Conservation (phyloP, 192 early-diverging fungal genomes). For the Backusella psychrophila region DNA sequence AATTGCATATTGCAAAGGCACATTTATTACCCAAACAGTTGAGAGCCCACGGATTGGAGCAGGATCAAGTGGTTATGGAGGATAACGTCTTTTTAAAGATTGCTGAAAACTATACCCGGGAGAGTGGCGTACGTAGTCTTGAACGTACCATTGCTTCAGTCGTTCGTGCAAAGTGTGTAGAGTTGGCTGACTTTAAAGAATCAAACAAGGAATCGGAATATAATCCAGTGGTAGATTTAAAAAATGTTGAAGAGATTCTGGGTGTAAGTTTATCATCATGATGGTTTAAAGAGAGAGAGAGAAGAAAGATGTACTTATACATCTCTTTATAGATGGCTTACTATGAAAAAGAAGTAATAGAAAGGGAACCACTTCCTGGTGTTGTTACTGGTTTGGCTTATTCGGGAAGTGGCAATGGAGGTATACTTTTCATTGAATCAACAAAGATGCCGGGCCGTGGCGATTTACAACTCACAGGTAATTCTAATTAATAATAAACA, state of each 20-base stretch:
- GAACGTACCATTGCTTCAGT: conserved; percentile 72
- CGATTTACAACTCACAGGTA: conserved; percentile 63
- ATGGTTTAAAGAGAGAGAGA: neutral
- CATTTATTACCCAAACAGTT: conserved; percentile 77
- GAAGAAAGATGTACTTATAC: neutral
- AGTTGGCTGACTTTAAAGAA: conserved; percentile 62
- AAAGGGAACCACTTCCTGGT: conserved; percentile 59
- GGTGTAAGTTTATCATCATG: conserved; percentile 43
- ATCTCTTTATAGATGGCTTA: conserved; percentile 37
- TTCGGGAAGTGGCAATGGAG: conserved; percentile 68
- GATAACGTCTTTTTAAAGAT: conserved; percentile 61
- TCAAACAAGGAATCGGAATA: conserved; percentile 31
- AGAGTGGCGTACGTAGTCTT: conserved; percentile 77
- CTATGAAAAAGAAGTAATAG: conserved; percentile 59
- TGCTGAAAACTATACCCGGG: conserved; percentile 73
- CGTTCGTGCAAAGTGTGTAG: conserved; percentile 67
- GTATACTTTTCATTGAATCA: conserved; percentile 80
- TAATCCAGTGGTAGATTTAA: conserved; percentile 41
- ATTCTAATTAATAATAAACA: neutral
- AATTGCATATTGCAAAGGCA: conserved; percentile 70
- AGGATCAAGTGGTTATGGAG: conserved; percentile 46
- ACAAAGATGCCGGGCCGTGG: conserved; percentile 73
- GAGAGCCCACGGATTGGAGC: conserved; percentile 56
- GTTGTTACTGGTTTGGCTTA: conserved; percentile 84
- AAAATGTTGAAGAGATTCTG: conserved; percentile 63